phyloP scores from a whole-genome alignment of 345 rosid species.

The Hirschfeldia incana region DNA sequence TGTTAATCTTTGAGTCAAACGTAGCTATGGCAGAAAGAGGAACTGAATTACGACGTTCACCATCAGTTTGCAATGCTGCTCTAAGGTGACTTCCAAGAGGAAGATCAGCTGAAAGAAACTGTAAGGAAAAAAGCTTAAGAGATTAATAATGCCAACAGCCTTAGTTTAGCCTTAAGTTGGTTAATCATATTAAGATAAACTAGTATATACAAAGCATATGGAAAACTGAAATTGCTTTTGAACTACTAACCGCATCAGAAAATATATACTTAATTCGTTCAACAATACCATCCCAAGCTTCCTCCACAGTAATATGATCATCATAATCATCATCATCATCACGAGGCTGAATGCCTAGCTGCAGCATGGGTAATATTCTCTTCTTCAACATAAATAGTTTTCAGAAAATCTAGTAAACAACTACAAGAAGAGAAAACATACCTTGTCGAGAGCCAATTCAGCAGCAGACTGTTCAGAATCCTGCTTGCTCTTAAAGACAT shows the following conservation, averaged over 20 bases:
- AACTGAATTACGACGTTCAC: background rate
- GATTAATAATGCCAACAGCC: background rate
- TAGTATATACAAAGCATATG: background rate
- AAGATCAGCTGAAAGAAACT: background rate
- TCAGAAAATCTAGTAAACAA: background rate
- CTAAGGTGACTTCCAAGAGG: background rate
- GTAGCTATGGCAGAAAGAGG: background rate
- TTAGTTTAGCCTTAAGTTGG: background rate
- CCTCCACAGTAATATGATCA: background rate
- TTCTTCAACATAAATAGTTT: background rate
- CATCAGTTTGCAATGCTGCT: background rate
- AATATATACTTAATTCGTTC: background rate
- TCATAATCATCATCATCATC: background rate
- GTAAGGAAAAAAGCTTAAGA: background rate
- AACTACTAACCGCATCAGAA: background rate
- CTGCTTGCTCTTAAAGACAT: background rate
- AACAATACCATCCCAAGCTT: background rate
- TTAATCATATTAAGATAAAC: background rate
- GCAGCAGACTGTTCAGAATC: background rate
- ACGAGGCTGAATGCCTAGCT: background rate
- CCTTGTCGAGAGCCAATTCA: background rate
- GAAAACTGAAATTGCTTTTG: background rate
- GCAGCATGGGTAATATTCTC: background rate
- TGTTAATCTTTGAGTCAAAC: background rate
- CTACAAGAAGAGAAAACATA: background rate